phyloP scores from a whole-genome alignment of 441 rosid species.

The Viola pubescens region DNA sequence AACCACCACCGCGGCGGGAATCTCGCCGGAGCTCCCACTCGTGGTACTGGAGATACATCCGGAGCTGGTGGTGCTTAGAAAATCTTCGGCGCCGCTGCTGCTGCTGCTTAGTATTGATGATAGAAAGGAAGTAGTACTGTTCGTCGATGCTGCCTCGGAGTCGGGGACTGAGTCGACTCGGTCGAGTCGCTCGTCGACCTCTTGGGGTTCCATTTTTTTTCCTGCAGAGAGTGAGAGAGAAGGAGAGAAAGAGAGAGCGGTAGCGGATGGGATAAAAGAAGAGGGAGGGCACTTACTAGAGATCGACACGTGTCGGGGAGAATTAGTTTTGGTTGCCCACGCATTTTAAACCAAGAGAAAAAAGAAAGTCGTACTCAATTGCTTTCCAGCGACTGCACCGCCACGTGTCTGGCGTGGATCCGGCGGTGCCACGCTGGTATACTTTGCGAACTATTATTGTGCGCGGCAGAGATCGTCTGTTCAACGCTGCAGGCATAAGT shows the following conservation, averaged over 20 bases:
- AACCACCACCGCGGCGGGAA: conserved; percentile 18
- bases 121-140: conserved; percentile 18
- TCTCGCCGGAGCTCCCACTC: conserved; percentile 37
- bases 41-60: conserved; percentile 29
- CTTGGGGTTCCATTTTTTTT: conserved; percentile 28
- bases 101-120: conserved; percentile 17
- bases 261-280: neutral
- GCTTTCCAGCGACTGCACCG: neutral
- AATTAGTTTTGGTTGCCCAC: conserved; percentile 19
- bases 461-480: too few relatives aligned
- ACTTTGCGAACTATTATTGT: neutral
- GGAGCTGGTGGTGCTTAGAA: conserved; percentile 27
- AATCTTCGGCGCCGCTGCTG: conserved; percentile 24
- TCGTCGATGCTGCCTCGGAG: conserved; percentile 22
- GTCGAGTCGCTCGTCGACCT: conserved; percentile 17
- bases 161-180: conserved; percentile 27
- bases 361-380: conserved; percentile 9
- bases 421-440: conserved; percentile 6
- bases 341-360: conserved; percentile 12
- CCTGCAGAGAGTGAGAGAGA: neutral
- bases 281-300: conserved; percentile 3
- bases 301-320: conserved; percentile 30
- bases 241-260: neutral
- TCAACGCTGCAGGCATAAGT: too few relatives aligned
- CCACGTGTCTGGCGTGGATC: conserved; percentile 19